Conservation (phyloP, 768 basidiomycete genomes). For the Boletellus ananiceps region DNA sequence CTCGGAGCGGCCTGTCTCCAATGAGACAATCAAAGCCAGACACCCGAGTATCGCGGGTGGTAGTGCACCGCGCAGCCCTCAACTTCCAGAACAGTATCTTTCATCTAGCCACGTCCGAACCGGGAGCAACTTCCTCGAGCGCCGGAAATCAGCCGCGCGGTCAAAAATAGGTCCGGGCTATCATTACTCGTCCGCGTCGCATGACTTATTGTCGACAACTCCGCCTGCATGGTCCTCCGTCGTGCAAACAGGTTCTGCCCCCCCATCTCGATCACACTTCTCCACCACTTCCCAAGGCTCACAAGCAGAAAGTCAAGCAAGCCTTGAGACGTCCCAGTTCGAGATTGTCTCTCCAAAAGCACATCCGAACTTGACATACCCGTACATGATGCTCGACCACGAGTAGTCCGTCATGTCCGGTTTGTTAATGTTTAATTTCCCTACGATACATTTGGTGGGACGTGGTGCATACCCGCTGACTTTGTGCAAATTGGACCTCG, state of each 20-base stretch:
- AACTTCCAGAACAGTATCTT: conserved; percentile 50
- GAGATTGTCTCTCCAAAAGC: conserved; percentile 54
- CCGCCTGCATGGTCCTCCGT: conserved; percentile 11
- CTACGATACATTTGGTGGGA: conserved; percentile 12
- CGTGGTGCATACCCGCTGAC: conserved; percentile 11
- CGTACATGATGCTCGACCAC: conserved; percentile 52
- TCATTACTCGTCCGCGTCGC: conserved; percentile 28
- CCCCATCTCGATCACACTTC: conserved; percentile 27
- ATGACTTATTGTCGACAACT: conserved; percentile 23
- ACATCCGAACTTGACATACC: conserved; percentile 46
- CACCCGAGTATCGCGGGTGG: conserved; percentile 46
- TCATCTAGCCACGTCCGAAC: conserved; percentile 30
- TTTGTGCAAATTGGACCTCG: conserved; percentile 4
- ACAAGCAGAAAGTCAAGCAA: conserved; percentile 39
- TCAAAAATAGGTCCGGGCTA: conserved; percentile 17
- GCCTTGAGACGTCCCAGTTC: conserved; percentile 62
- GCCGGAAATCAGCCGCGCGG: conserved; percentile 16
- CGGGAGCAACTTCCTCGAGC: conserved; percentile 31
- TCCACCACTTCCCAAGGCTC: conserved; percentile 22
- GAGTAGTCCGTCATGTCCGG: conserved; percentile 20
- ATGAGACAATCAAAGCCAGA: conserved; percentile 35
- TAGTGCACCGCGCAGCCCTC: conserved; percentile 58
- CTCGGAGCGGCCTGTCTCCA: conserved; percentile 35
- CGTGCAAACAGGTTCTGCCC: conserved; percentile 20
- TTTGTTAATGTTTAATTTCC: conserved; percentile 15